Conservation (phyloP, 108 stramenopile species). For the Skeletonema potamos region DNA sequence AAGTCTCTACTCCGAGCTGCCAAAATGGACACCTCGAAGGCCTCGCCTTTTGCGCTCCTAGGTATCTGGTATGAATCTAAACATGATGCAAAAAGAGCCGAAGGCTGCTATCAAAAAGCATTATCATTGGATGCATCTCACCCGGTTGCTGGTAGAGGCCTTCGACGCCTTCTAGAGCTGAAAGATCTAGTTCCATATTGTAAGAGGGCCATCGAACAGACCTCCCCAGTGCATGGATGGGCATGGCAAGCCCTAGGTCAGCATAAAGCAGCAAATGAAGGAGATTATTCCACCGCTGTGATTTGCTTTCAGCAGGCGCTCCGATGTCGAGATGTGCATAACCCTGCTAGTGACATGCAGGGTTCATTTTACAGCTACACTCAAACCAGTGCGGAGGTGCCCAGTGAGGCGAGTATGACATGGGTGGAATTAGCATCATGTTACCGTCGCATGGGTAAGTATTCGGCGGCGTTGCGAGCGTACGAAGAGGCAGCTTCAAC, state of each 20-base stretch:
- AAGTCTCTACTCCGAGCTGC: conserved; percentile 68
- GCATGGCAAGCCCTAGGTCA: conserved; percentile 67
- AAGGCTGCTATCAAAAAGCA: conserved; percentile 66
- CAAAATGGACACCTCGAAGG: conserved; percentile 56
- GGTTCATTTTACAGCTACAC: conserved; percentile 46
- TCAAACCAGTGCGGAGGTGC: background rate
- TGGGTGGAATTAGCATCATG: conserved; percentile 63
- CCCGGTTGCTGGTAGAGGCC: conserved; percentile 75
- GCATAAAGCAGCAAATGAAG: conserved; percentile 35
- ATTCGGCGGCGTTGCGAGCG: conserved; percentile 62
- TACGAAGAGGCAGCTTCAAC: conserved; percentile 52
- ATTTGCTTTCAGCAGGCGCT: conserved; percentile 68
- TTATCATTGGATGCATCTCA: conserved; percentile 64
- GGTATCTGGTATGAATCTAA: conserved; percentile 70
- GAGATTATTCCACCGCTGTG: conserved; percentile 53
- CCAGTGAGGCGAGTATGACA: conserved; percentile 25
- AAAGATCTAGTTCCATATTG: conserved; percentile 28
- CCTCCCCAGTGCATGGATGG: conserved; percentile 69
- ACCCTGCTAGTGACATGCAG: conserved; percentile 41
- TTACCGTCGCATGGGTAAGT: conserved; percentile 63
- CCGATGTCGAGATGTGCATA: conserved; percentile 59
- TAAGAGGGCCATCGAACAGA: conserved; percentile 47
- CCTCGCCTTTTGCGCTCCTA: conserved; percentile 67
- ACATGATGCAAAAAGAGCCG: conserved; percentile 51
- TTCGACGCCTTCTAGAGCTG: conserved; percentile 41